Base-by-base conservation (phyloP, 345 rosid species). In the Raphanus sativus region DNA sequence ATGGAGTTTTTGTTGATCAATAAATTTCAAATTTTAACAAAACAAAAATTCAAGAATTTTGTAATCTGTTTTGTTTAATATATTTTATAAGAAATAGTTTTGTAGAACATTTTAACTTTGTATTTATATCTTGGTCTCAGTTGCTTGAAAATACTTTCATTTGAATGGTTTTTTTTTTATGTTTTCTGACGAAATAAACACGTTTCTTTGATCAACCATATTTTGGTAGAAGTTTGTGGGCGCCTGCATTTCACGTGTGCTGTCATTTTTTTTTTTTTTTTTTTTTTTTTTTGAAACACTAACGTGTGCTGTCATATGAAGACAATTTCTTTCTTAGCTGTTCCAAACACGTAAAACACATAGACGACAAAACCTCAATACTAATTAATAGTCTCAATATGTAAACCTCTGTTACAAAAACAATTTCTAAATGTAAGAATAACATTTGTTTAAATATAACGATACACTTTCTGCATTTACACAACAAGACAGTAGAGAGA, bases 401-500 rank as follows among this genome's bases (percentile, higher is more conserved):
- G 55, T 48, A 48, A 48, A 48, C 7, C 55, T 48, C 17, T 48
- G 17, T 13, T 21, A 56, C 29, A 63, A 26, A 8, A 28, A 38
- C 9, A 54, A 68, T 68, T n/a, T 70, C 65, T 38, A 69, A 65
- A 52, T 36, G 59, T 52, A 68, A 62, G 8, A 61, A 48, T 48
- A 50, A 62, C 45, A 67, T 10, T 60, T 67, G 6, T 60, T 45
- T 45, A 30, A 32, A 61, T 69, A 28, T 34, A 36, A 70, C 67
- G 48, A 58, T 77, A 13, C 50, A 71, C 73, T 77, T 65, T 32
- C 13, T n/a, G 52, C 15, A 66, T 45, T 65, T 66, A 72, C 73
- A 78, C 68, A 78, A 65, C 69, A 72, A 24, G 67, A 71, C 9
- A 76, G 8, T n/a, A n/a, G n/a, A n/a, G n/a, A n/a, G n/a, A n/a